phyloP scores from a whole-genome alignment of 805 yeast species.

The Candida endomychidarum region DNA sequence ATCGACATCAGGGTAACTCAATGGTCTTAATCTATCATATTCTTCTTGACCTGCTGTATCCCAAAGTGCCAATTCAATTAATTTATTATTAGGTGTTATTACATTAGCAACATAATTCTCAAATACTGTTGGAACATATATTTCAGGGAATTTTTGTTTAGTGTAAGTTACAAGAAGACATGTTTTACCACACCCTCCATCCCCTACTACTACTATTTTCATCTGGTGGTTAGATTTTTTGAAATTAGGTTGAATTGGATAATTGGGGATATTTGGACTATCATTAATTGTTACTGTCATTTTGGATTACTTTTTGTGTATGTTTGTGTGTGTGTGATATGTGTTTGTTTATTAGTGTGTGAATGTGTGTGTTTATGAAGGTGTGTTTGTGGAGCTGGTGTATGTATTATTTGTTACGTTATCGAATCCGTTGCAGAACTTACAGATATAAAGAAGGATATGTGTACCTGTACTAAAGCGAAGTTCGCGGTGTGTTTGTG shows the following conservation, averaged over 20 bases:
- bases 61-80: constrained; percentile 75
- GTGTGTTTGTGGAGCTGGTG: too few species aligned
- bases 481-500: too few species aligned
- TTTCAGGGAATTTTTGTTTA: constrained; percentile 66
- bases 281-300: constrained; percentile 30
- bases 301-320: background rate
- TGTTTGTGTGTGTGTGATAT: background rate
- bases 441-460: too few species aligned
- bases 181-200: constrained; percentile 91
- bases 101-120: constrained; percentile 71
- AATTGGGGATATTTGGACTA: constrained; percentile 38
- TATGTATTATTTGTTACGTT: too few species aligned
- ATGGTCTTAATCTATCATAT: constrained; percentile 75
- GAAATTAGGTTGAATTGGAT: constrained; percentile 27
- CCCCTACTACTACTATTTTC: constrained; percentile 83
- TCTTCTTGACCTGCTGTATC: constrained; percentile 93
- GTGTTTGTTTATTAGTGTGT: background rate
- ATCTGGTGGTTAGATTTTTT: constrained; percentile 25
- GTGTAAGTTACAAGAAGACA: constrained; percentile 69
- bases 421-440: too few species aligned
- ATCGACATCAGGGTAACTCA: constrained; percentile 78
- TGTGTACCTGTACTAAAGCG: too few species aligned
- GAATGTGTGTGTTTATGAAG: too few species aligned
- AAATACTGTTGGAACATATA: constrained; percentile 80
- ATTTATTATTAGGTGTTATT: constrained; percentile 73